These are phyloP conservation scores for Lactifluus echinatus DNA, from an alignment of 768 basidiomycete species.

Conservation along the genomic window DNA sequence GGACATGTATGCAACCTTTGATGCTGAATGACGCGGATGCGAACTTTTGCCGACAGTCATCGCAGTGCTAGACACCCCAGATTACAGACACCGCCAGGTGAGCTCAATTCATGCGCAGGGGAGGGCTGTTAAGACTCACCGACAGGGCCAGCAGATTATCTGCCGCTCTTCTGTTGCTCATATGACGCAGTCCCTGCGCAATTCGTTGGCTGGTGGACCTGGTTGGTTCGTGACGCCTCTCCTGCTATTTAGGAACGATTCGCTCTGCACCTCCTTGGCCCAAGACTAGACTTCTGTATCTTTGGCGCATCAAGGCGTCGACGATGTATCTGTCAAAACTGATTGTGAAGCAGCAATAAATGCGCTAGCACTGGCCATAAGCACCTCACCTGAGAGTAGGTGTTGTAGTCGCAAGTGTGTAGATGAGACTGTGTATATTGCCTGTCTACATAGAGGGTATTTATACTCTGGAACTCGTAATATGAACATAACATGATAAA, in stretches of 20 bases:
- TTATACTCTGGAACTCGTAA: too few species aligned
- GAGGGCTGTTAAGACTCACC: slow-evolving; percentile 34
- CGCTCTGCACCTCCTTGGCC: slow-evolving; percentile 12
- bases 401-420: too few species aligned
- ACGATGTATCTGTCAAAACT: slow-evolving; percentile 34
- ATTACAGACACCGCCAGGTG: background rate
- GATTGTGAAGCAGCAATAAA: too few species aligned
- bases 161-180: slow-evolving; percentile 61
- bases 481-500: too few species aligned
- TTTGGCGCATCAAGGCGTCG: slow-evolving; percentile 43
- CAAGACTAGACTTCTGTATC: slow-evolving; percentile 34
- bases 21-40: slow-evolving; percentile 44
- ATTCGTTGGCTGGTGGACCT: too few species aligned
- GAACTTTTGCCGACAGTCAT: slow-evolving; percentile 53
- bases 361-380: too few species aligned
- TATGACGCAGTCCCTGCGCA: too few species aligned
- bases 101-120: background rate
- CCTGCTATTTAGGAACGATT: slow-evolving; percentile 28
- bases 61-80: slow-evolving; percentile 45
- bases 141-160: slow-evolving; percentile 81
- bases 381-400: too few species aligned
- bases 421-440: too few species aligned
- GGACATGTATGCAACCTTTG: slow-evolving; percentile 60
- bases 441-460: too few species aligned
- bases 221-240: too few species aligned